Base-by-base conservation (phyloP, 2,329 filamentous ascomycete species). In the Alternaria atra region DNA sequence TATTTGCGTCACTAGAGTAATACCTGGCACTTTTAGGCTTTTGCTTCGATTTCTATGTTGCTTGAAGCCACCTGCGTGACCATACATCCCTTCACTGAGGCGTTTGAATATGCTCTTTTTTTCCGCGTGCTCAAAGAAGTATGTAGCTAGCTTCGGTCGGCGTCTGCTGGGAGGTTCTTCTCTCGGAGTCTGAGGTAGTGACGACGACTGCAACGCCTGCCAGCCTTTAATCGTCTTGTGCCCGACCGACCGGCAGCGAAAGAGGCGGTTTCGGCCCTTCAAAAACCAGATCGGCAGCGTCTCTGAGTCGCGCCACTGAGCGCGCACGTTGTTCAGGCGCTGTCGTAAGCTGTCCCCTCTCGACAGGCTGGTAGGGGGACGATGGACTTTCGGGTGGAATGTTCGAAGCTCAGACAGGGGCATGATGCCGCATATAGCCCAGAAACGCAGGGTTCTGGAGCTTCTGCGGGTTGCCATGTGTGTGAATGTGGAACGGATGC, bases 1-100 rank as follows among this genome's bases (percentile, higher is more conserved):
- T 80, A 81, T 81, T 81, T 80, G 74, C 77, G 80, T 78, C 76
- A 56, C 78, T 70, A 80, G 74, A 80, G 63, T 58, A 71, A 68
- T 46, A 48, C 55, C 57, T 56, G 76, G 74, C 75, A 73, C 73
- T 69, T 73, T 77, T 77, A 76, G 74, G 72, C 75, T 77, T 73
- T 71, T 73, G 71, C 67, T 69, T 72, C 70, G 54, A 51, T 47
- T 65, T 72, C 68, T 34, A 70, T 75, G 73, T 63, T 65, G 71
- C 72, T 72, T 71, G 71, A 71, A 75, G 73, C 73, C 71, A 80
- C 76, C 73, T 78, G 77, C 71, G 75, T 77, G 72, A 75, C 77
- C 73, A 64, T 58, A 77, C 75, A 77, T 73, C 25, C 50, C 25
- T 50, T 23, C n/a, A 9, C n/a, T 5, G 13, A n/a, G 27, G 17